Base-by-base conservation (phyloP, 108 stramenopile species). In the Cyclotella choctawhatcheeana region DNA sequence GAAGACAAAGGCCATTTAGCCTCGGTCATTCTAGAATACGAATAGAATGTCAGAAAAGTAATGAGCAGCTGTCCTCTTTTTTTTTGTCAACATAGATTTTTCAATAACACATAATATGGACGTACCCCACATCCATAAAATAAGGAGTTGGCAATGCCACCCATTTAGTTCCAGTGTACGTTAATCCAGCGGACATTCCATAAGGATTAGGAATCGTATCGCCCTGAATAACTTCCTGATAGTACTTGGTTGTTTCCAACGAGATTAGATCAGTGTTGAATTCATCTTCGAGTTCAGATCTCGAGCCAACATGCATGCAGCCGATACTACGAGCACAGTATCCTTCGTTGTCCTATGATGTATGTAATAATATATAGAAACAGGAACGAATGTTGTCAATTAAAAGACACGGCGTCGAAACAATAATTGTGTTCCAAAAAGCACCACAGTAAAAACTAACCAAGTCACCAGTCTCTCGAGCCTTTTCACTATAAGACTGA, bases 281-380 rank as follows among this genome's bases (percentile, higher is more conserved):
- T n/a, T 58, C 60, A 3, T 51, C 27, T 21, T 43, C 27, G 55
- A 79, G 44, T 4, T 71, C 59, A 6, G 21, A 24, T 24, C 25
- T 47, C 29, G 22, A 29, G 0, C 70, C 77, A 26, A 79, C 47
- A 32, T 79, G 70, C 12, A 79, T 44, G 29, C 77, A 79, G 0
- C 69, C 77, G 20, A 79, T 54, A 21, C 34, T 58, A 26, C 77
- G 32, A 13, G 44, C 69, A 25, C 77, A 79, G 44, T 79, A 71
- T 29, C 77, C 77, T 30, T 29, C 43, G 14, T 43, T 24, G 24
- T 79, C n/a, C n/a, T n/a, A n/a, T n/a, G n/a, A n/a, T n/a, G n/a
- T n/a, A n/a, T n/a, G n/a, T n/a, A n/a, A n/a, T n/a, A n/a, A n/a
- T n/a, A n/a, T n/a, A n/a, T n/a, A n/a, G n/a, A n/a, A n/a, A n/a